Percentiles rank a stretch among this genome's conserved stretches.
phyloP scores from a whole-genome alignment of 192 early-diverging fungal species.

The Chytriomyces confervae region DNA sequence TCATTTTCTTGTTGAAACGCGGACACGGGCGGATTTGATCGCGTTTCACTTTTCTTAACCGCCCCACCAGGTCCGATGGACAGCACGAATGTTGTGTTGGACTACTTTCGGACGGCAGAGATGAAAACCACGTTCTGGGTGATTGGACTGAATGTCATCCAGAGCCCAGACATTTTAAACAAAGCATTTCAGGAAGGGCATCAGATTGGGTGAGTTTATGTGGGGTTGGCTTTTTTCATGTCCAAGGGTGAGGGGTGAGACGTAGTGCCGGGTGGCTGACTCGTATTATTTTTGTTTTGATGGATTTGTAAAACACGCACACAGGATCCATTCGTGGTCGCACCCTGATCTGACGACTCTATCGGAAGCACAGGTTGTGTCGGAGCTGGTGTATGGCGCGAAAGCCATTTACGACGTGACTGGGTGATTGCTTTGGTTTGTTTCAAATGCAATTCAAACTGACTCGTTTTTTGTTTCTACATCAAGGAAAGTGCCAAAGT shows the following conservation, averaged over 20 bases:
- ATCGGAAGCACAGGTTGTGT: conserved; percentile 71
- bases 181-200: neutral
- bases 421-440: neutral
- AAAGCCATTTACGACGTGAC: no score
- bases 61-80: neutral
- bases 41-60: neutral
- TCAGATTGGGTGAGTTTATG: neutral
- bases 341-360: conserved; percentile 64
- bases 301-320: no score
- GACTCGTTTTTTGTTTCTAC: neutral
- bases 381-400: conserved; percentile 69
- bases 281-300: no score
- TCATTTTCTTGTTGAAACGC: no score
- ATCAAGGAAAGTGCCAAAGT: neutral
- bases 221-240: no score
- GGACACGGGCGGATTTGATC: neutral
- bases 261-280: no score
- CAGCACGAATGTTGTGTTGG: neutral
- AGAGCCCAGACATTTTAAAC: neutral
- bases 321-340: conserved; percentile 54
- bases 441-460: neutral
- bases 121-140: neutral
- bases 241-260: no score
- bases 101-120: neutral
- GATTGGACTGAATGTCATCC: neutral